Conservation (phyloP, 1,284 basidiomycete genomes). For the Sporisorium iseilematis-ciliati region DNA sequence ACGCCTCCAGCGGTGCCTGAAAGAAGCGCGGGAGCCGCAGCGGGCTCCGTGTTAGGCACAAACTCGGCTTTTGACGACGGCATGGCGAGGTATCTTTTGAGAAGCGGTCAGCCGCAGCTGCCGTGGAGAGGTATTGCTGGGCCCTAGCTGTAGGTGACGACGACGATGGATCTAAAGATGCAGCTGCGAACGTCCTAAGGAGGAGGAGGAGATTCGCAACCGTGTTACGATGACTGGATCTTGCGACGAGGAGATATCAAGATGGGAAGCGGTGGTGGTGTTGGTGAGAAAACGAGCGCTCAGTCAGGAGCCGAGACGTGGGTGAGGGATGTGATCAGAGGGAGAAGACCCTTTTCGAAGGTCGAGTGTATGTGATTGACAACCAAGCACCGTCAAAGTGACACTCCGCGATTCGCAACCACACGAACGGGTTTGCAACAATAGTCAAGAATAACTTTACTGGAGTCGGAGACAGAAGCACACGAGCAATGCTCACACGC, state of each 20-base stretch:
- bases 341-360: neutral
- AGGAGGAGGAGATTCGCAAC: too few species aligned
- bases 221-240: too few species aligned
- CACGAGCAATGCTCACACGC: conserved; percentile 1
- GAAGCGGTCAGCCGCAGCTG: neutral
- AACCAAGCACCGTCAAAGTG: neutral
- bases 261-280: too few species aligned
- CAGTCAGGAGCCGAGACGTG: neutral
- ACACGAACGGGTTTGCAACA: neutral
- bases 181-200: neutral
- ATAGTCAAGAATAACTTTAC: neutral
- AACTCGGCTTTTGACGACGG: conserved; percentile 38
- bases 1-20: neutral
- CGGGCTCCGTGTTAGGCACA: conserved; percentile 3
- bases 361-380: conserved; percentile 1
- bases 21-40: conserved; percentile 12
- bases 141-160: neutral
- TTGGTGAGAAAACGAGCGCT: too few species aligned
- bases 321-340: neutral
- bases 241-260: too few species aligned
- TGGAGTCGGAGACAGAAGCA: neutral
- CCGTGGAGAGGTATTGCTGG: neutral
- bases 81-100: conserved; percentile 8
- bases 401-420: neutral
- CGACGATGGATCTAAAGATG: neutral